phyloP scores from a whole-genome alignment of 495 filamentous ascomycete genomes.

The Cercophora samala region DNA sequence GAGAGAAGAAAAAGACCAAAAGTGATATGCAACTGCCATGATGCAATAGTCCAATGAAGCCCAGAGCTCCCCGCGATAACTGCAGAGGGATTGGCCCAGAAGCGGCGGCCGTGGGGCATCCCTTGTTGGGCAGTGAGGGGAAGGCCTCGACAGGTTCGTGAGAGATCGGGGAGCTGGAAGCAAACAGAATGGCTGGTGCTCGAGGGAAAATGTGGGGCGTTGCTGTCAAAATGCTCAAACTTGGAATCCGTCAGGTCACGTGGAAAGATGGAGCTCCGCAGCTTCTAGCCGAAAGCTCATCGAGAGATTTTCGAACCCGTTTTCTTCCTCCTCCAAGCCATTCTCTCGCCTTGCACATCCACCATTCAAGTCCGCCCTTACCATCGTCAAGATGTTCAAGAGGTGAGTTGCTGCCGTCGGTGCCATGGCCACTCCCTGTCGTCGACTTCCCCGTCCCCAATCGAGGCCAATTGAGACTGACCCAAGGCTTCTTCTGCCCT shows the following conservation, averaged over 20 bases:
- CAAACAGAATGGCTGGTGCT: neutral
- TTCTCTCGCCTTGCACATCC: conserved; percentile 35
- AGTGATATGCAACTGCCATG: neutral
- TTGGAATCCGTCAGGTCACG: conserved; percentile 26
- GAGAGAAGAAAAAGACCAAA: neutral
- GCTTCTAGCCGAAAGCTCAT: conserved; percentile 39
- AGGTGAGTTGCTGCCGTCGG: conserved; percentile 56
- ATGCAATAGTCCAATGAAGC: neutral
- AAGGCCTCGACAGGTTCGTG: conserved; percentile 5
- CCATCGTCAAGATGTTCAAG: conserved; percentile 80
- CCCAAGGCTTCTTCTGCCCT: conserved; percentile 27
- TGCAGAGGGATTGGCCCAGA: neutral
- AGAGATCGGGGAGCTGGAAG: conserved; percentile 1
- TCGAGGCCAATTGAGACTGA: conserved; percentile 49
- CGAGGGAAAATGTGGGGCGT: neutral
- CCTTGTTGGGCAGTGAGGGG: neutral
- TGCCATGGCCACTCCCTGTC: conserved; percentile 13
- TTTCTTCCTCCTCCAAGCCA: conserved; percentile 36
- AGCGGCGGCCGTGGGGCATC: neutral
- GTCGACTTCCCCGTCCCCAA: conserved; percentile 28
- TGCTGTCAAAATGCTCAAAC: neutral
- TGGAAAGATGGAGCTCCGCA: conserved; percentile 36
- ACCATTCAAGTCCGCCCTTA: conserved; percentile 46
- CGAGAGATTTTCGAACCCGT: conserved; percentile 42
- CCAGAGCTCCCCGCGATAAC: neutral